Evolutionary conservation across 2,329 filamentous ascomycete species (phyloP).

Genomic region (Harringtonia lauricola): DNA sequence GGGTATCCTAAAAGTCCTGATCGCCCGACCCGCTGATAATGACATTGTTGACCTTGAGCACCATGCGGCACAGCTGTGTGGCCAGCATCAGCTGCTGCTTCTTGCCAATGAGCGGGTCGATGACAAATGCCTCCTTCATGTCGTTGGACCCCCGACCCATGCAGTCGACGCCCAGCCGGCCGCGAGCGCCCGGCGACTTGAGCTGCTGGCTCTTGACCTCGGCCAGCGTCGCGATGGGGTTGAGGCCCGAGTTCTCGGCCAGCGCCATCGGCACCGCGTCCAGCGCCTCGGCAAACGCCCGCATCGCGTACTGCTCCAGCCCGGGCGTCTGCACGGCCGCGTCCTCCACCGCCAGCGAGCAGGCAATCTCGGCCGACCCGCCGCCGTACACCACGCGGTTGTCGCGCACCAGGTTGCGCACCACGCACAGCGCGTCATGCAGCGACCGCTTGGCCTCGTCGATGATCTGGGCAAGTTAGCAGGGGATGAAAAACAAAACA

Average conservation of each 20-base stretch:
- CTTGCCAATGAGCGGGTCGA: conserved; percentile 97
- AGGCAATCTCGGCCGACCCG: conserved; percentile 93
- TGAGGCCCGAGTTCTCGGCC: conserved; percentile 93
- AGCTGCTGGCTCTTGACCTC: conserved; percentile 94
- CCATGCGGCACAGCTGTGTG: conserved; percentile 96
- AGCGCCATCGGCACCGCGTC: conserved; percentile 91
- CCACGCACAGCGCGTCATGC: conserved; percentile 94
- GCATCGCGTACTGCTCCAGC: conserved; percentile 98
- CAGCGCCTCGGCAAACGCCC: conserved; percentile 89
- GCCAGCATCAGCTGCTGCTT: conserved; percentile 92
- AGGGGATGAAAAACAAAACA: background rate
- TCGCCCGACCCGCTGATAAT: conserved; percentile 83
- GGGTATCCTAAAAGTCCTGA: conserved; percentile 83
- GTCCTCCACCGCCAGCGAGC: conserved; percentile 90
- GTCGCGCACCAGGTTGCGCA: conserved; percentile 89
- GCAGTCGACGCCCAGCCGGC: conserved; percentile 86
- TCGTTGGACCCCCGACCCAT: conserved; percentile 93
- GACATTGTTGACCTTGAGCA: conserved; percentile 94
- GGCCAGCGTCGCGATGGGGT: conserved; percentile 89
- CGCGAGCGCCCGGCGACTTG: conserved; percentile 48
- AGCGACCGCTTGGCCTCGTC: conserved; percentile 97
- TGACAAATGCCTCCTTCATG: conserved; percentile 97
- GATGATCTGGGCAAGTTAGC: conserved; percentile 59
- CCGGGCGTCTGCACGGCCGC: conserved; percentile 89
- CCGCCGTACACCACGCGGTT: conserved; percentile 97